Evolutionary conservation across 805 yeast genomes (phyloP), one percentile per base, ranked within the genome.

Genomic region (Monosporozyma yasuniensis): DNA sequence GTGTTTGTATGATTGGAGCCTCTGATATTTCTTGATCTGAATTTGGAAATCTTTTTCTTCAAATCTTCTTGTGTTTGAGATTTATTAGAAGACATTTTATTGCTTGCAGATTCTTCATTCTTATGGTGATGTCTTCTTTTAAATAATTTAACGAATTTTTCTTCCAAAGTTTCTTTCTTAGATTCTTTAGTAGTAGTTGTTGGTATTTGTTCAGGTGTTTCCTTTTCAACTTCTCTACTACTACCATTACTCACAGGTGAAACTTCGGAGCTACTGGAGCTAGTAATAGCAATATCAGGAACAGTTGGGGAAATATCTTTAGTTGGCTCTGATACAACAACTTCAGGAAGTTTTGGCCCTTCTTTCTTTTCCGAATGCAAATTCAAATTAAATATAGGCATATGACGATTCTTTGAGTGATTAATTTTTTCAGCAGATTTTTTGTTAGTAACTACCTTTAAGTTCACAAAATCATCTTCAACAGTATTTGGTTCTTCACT

Each of bases 321-420:
- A 23, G 14, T n/a, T 7, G 30, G 18, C 14, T 22, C 28, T 11
- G 27, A 16, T 18, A 19, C 23, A 37, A 37, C 21, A 8, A 19
- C 23, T 18, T 37, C 41, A 10, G 21, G 21, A 37, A 7, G 18
- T 11, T 21, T 5, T 3, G 14, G 10, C 16, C 6, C 32, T 23
- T 23, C 19, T 22, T 35, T 28, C n/a, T 21, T 25, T 37, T 23
- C 37, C 22, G 25, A 11, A 23, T 34, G 38, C 21, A 19, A 22
- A 23, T 21, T 49, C 6, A 34, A 11, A 11, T 21, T 46, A n/a
- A 55, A 48, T 11, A 61, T 53, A 30, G 65, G 65, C 16, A 50
- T 47, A 48, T 70, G 72, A 51, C 72, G 64, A 50, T 68, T 67
- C 49, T 71, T 63, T 3, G 71, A 58, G 49, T 69, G 72, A 48